Evolutionary conservation across 495 filamentous ascomycete species (phyloP), one percentile per base, ranked within the genome.

Genomic region (Neurospora sublineolata): DNA sequence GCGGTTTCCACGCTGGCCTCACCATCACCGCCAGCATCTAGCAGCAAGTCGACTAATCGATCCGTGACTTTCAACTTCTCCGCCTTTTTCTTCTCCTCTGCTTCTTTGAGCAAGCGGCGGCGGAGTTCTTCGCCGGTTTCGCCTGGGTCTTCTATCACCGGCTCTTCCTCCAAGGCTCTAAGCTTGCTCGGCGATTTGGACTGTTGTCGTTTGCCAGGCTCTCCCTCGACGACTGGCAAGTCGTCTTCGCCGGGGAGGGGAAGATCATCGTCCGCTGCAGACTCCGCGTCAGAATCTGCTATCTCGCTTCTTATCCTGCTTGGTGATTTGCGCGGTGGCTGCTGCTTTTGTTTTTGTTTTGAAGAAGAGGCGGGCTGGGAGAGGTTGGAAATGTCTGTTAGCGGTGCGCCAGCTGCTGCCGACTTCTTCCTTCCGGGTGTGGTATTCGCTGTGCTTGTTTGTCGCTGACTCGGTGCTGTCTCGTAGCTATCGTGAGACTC

Each of bases 231-330:
- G 12, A 27, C 46, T 12, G 67, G 27, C 5, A 23, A 37, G 7
- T 68, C 37, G 37, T 70, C 70, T 16, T 73, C 68, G 38, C 44
- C 71, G 3, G 37, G 64, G 18, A 33, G 30, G 1, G 71, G 69
- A 9, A 71, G 3, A 23, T 72, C 71, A 23, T 70, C 68, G 38
- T 71, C 76, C 8, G 75, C 74, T 52, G 46, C 11, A 58, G 46
- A 58, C 23, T 60, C 52, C 58, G 73, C 76, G 67, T 85, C 82
- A 0, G 83, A 85, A 72, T 84, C 83, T 16, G 80, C 79, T n/a
- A 85, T 74, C 71, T 83, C 82, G 73, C 78, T 79, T 67, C 71
- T 73, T 37, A 80, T 75, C 36, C 75, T 75, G 67, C 68, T 69
- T 41, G 79, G 64, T 16, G 73, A 70, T 37, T 74, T 73, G 0